Conservation (phyloP, 2,329 filamentous ascomycete genomes). For the Aspergillus jensenii region DNA sequence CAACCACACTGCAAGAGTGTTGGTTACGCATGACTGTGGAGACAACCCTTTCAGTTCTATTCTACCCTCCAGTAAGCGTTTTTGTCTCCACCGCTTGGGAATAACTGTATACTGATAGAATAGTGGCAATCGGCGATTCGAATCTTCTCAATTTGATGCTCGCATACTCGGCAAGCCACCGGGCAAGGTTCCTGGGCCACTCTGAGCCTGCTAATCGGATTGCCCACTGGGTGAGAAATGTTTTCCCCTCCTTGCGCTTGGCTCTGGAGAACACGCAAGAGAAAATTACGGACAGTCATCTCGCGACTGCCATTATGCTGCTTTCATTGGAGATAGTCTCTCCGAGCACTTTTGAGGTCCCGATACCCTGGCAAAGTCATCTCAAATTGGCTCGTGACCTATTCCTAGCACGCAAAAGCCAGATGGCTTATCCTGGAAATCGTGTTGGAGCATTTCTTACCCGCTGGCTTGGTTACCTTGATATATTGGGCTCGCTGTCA, state of each 20-base stretch:
- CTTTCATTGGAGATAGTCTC: slow-evolving; percentile 81
- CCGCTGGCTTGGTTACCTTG: slow-evolving; percentile 81
- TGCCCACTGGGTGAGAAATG: slow-evolving; percentile 74
- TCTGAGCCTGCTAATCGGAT: slow-evolving; percentile 75
- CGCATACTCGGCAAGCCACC: slow-evolving; percentile 81
- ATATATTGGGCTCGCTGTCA: slow-evolving; percentile 71
- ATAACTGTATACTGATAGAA: slow-evolving; percentile 41
- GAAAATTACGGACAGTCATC: slow-evolving; percentile 68
- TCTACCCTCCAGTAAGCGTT: slow-evolving; percentile 58
- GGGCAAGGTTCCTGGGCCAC: slow-evolving; percentile 71
- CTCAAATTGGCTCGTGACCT: slow-evolving; percentile 73
- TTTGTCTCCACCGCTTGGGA: neutral
- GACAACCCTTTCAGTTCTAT: slow-evolving; percentile 62
- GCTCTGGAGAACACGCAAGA: slow-evolving; percentile 62
- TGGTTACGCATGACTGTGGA: slow-evolving; percentile 62
- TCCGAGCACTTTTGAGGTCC: slow-evolving; percentile 76
- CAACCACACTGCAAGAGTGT: slow-evolving; percentile 73
- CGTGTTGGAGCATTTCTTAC: slow-evolving; percentile 71
- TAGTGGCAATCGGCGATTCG: slow-evolving; percentile 44
- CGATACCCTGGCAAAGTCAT: slow-evolving; percentile 78
- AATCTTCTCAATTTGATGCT: slow-evolving; percentile 75
- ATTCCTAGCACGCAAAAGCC: slow-evolving; percentile 65
- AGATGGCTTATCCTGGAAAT: slow-evolving; percentile 53
- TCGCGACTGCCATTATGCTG: slow-evolving; percentile 83
- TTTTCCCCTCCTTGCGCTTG: slow-evolving; percentile 64